Evolutionary conservation across 257 asterid species (phyloP), one percentile per base, ranked within the genome.

Genomic region (Jasminum sambac): DNA sequence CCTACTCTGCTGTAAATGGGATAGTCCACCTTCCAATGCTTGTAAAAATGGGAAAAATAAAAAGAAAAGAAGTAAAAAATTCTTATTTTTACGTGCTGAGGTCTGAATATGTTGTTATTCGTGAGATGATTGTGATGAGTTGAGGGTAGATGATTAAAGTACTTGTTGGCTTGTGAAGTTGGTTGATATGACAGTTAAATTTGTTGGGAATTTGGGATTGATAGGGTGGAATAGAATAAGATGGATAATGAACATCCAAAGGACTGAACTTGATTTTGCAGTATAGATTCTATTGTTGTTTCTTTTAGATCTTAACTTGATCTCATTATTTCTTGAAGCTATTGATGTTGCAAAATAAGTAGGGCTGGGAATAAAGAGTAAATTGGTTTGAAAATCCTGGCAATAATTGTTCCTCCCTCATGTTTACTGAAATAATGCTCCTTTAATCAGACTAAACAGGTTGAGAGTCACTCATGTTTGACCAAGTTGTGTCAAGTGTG

Each of bases 181-280:
- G n/a, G n/a, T n/a, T n/a, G n/a, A n/a, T n/a, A n/a, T n/a, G n/a
- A n/a, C n/a, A n/a, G n/a, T n/a, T n/a, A n/a, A 69, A 67, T 30
- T 30, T 30, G 36, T 30, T 30, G 36, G 4, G 2, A 10, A 64
- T 73, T 81, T 79, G 86, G 86, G 36, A 30, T 80, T 82, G 75
- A 71, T 80, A 81, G 87, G 85, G 84, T 70, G 78, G 86, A 84
- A 72, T 70, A 82, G 85, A 77, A 80, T n/a, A 86, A 74, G 85
- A 77, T 76, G 88, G 88, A 88, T 84, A 83, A 82, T 82, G 82
- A 70, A 83, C 81, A 73, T 68, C 74, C 68, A 65, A 79, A 58
- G 79, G 80, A 77, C 46, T 76, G 79, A 77, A 66, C 17, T 64
- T 62, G 72, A 68, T 76, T 58, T 78, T 61, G 38, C 76, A 58